Conservation (phyloP, 208 protist species). For the Acanthamoeba castellanii region DNA sequence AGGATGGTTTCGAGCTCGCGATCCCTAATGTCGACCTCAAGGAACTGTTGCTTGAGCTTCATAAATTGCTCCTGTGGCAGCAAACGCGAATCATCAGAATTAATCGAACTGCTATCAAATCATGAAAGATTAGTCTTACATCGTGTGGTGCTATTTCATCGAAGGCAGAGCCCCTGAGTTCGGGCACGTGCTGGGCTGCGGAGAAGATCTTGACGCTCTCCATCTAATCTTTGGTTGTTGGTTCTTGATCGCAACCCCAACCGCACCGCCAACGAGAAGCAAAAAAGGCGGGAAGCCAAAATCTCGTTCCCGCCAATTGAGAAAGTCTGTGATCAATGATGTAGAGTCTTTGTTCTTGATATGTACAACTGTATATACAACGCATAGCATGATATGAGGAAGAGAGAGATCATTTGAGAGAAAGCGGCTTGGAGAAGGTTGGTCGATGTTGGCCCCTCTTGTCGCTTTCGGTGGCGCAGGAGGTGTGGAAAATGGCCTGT, state of each 20-base stretch:
- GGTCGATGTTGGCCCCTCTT: neutral
- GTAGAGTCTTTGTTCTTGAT: neutral
- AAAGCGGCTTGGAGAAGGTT: conserved; percentile 22
- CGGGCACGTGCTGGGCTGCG: neutral
- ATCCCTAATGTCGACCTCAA: neutral
- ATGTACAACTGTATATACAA: neutral
- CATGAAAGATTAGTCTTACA: neutral
- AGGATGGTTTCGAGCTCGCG: neutral
- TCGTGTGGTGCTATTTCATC: neutral
- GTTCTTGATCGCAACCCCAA: no score
- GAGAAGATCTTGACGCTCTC: neutral
- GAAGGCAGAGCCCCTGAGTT: neutral
- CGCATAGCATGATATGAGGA: no score
- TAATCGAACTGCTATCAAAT: neutral
- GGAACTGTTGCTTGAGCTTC: neutral
- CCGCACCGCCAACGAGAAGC: no score
- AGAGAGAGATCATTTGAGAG: conserved; percentile 18
- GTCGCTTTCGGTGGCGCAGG: neutral
- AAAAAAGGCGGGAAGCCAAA: no score
- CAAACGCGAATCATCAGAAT: neutral
- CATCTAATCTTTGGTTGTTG: neutral
- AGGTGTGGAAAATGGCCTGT: neutral
- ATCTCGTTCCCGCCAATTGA: no score
- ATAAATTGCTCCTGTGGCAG: neutral
- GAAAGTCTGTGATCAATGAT: no score